Percentiles rank a stretch among this genome's conserved stretches.
Conservation (phyloP, 176 grass and related monocot species). For the Ensete glaucum region DNA sequence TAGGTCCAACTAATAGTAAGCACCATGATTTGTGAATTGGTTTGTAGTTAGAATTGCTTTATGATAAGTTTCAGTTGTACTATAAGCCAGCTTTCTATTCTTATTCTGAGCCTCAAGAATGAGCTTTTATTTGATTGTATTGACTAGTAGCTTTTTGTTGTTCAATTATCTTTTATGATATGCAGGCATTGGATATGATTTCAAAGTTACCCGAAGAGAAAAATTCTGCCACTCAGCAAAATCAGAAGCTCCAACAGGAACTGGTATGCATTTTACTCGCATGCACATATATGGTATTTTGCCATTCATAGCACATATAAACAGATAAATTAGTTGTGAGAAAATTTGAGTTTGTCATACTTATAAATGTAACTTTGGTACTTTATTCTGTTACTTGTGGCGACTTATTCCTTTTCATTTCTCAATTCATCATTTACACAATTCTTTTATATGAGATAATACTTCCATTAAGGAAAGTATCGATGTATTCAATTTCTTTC, state of each 20-base stretch:
- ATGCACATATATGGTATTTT: neutral
- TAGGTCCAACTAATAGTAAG: neutral
- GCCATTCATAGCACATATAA: neutral
- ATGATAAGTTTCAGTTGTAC: neutral
- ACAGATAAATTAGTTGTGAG: neutral
- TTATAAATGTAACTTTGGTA: no score
- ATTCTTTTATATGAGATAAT: no score
- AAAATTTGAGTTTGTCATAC: neutral
- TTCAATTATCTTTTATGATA: neutral
- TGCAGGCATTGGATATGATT: conserved; percentile 46
- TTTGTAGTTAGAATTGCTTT: no score
- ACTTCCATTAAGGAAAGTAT: no score
- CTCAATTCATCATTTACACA: no score
- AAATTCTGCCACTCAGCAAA: conserved; percentile 68
- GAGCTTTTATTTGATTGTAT: neutral
- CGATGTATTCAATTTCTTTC: neutral
- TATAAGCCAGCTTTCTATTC: neutral
- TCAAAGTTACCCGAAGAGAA: conserved; percentile 80
- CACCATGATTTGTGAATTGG: neutral
- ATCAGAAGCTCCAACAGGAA: conserved; percentile 84
- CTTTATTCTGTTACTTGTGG: no score
- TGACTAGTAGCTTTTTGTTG: neutral
- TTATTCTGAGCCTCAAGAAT: neutral
- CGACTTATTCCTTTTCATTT: no score
- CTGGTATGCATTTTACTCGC: conserved; percentile 41